These are phyloP conservation scores for Scutellaria minor DNA, from an alignment of 257 asterid species.

Conservation along the genomic window DNA sequence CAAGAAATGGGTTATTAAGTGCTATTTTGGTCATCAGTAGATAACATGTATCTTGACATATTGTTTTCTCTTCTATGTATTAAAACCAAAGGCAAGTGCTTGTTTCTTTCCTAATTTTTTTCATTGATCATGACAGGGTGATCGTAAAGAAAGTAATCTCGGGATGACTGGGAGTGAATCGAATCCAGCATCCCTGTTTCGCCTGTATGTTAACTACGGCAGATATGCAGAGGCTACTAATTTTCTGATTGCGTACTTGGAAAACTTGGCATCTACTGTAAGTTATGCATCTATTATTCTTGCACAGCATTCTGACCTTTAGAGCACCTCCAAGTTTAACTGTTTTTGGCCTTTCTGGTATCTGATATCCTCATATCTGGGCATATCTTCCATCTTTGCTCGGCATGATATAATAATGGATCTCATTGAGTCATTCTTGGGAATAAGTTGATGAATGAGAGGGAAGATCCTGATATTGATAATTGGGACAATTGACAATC, in stretches of 20 bases:
- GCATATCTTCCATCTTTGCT: neutral
- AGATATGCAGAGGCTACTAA: slow-evolving; percentile 86
- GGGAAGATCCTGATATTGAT: slow-evolving; percentile 4
- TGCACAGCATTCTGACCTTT: slow-evolving; percentile 25
- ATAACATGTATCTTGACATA: neutral
- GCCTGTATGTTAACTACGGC: slow-evolving; percentile 80
- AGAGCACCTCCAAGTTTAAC: slow-evolving; percentile 4
- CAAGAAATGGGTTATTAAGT: slow-evolving; percentile 11
- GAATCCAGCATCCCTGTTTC: slow-evolving; percentile 80
- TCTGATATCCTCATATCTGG: neutral
- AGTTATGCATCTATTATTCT: slow-evolving; percentile 34
- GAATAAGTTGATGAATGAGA: slow-evolving; percentile 7
- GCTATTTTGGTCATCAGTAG: slow-evolving; percentile 18
- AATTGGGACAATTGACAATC: neutral
- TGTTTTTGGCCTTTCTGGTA: slow-evolving; percentile 26
- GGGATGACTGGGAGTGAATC: slow-evolving; percentile 90
- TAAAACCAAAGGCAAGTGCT: slow-evolving; percentile 18
- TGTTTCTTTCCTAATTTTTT: slow-evolving; percentile 29
- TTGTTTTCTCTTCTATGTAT: slow-evolving; percentile 6
- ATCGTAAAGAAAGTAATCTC: slow-evolving; percentile 57
- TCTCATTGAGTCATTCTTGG: neutral
- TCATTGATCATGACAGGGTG: slow-evolving; percentile 54
- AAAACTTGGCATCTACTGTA: slow-evolving; percentile 70
- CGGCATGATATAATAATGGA: neutral
- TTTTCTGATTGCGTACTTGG: slow-evolving; percentile 77